Conservation (phyloP, 306 rosid species). For the Datisca glomerata region DNA sequence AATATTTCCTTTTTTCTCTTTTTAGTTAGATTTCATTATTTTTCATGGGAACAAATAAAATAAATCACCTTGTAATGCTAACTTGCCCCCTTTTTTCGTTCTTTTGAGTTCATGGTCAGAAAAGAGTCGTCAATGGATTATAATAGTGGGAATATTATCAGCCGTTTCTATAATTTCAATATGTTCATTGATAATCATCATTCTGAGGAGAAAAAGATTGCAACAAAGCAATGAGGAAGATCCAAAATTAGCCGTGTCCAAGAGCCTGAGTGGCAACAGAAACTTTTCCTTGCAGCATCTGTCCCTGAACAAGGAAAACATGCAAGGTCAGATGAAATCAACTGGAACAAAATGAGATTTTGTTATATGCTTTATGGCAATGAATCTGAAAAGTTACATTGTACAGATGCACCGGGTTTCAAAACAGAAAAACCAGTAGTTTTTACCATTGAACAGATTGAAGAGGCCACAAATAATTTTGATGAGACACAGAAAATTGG, state of each 20-base stretch:
- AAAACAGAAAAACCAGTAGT: constrained; percentile 51
- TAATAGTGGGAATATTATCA: constrained; percentile 23
- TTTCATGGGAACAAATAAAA: background rate
- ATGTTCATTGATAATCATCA: constrained; percentile 20
- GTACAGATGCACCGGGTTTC: constrained; percentile 34
- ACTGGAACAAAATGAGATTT: background rate
- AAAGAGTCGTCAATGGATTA: constrained; percentile 18
- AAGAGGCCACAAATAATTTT: constrained; percentile 51
- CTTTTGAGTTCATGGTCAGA: constrained; percentile 26
- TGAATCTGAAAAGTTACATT: constrained; percentile 12
- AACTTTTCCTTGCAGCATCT: constrained; percentile 24
- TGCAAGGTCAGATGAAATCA: constrained; percentile 33
- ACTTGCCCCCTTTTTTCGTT: background rate
- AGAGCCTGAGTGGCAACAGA: constrained; percentile 20
- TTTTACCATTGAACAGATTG: constrained; percentile 49
- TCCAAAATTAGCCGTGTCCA: constrained; percentile 24
- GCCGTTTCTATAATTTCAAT: constrained; percentile 35
- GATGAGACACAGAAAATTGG: constrained; percentile 55
- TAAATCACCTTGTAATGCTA: background rate
- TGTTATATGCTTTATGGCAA: background rate
- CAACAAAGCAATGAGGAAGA: constrained; percentile 8
- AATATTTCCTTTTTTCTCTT: background rate
- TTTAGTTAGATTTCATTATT: too few relatives aligned
- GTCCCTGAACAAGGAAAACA: constrained; percentile 15
- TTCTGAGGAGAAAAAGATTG: constrained; percentile 23